Base-by-base conservation (phyloP, 768 basidiomycete species). In the Coprinopsis cinerea region DNA sequence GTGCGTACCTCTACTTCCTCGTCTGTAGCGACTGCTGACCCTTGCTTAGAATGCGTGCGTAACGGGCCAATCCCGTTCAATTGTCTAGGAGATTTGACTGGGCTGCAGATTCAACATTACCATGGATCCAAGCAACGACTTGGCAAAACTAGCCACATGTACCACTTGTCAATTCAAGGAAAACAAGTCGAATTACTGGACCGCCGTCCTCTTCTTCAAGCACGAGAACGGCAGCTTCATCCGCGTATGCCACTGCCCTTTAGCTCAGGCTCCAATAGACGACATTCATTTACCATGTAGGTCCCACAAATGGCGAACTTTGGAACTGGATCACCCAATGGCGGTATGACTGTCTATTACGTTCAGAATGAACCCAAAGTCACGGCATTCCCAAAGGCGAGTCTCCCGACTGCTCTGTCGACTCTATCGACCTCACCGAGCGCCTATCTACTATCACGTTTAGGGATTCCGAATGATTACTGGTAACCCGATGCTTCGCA, bases 181-280 rank as follows among this genome's bases (percentile, higher is more conserved):
- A 26, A 46, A 54, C 27, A 50, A 46, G 40, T 54, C 53, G 26
- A 54, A 54, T 34, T 54, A 54, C 37, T 54, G 53, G 53, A 54
- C 53, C n/a, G 53, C 53, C 2, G 53, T 54, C 2, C 35, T 54
- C 34, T 54, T 47, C 39, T 54, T 54, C 49, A 54, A 51, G 40
- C 49, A 54, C 30, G 24, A 43, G 9, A 54, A 54, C 27, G 53
- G 53, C 11, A 51, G 49, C 20, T 54, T 51, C 36, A 51, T 45
- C 25, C 44, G 53, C 15, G 53, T 50, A 49, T n/a, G n/a, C n/a
- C n/a, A n/a, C n/a, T n/a, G n/a, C n/a, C n/a, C n/a, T n/a, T n/a
- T n/a, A n/a, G n/a, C n/a, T n/a, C n/a, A n/a, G n/a, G n/a, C n/a
- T n/a, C n/a, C n/a, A n/a, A n/a, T n/a, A n/a, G n/a, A n/a, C n/a